Conservation (phyloP, 345 rosid genomes). For the Citrus sinensis region DVS_A1.0 CM039164.1:21813001-21813500, state of each 20-base stretch:
- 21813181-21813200: background rate
- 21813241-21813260: conserved; percentile 94
- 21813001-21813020: background rate
- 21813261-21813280: conserved; percentile 97
- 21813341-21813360: conserved; percentile 99
- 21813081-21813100: background rate
- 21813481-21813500: background rate
- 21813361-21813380: conserved; percentile 56
- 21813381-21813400: background rate
- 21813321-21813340: conserved; percentile 98
- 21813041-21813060: background rate
- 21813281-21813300: conserved; percentile 80
- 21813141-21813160: background rate
- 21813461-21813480: background rate
- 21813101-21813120: background rate
- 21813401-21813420: background rate
- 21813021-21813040: background rate
- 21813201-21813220: conserved; percentile 2
- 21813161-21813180: background rate
- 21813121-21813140: background rate
- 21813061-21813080: background rate
- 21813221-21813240: conserved; percentile 25
- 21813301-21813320: conserved; percentile 96
- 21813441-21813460: background rate
- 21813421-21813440: background rate